Conservation (phyloP, 2,329 filamentous ascomycete genomes). For the Teratosphaeriaceae sp. region DNA sequence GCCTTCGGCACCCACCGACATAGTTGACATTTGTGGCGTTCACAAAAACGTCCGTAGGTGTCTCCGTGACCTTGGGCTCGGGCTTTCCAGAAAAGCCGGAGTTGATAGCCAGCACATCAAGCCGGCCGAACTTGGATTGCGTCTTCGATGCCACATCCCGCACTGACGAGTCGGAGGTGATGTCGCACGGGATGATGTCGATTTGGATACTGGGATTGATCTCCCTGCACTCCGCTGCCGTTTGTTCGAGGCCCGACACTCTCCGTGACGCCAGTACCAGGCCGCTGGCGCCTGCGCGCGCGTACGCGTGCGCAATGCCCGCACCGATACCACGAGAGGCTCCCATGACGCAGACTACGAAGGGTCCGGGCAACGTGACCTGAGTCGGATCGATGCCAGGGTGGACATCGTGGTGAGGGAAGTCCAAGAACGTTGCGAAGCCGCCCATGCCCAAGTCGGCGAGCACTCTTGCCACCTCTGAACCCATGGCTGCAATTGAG, state of each 20-base stretch:
- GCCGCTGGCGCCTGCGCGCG: conserved; percentile 27
- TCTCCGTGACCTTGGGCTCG: conserved; percentile 15
- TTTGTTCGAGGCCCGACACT: conserved; percentile 24
- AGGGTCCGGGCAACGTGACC: conserved; percentile 21
- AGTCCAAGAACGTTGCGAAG: no score
- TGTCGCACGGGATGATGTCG: conserved; percentile 23
- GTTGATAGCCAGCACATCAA: conserved; percentile 23
- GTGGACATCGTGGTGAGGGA: conserved; percentile 28
- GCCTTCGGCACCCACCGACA: no score
- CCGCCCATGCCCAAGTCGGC: no score
- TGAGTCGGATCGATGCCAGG: conserved; percentile 17
- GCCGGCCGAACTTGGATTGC: conserved; percentile 10
- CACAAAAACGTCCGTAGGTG: conserved; percentile 16
- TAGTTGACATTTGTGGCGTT: conserved; percentile 23
- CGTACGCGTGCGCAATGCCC: conserved; percentile 27
- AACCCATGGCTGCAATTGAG: no score
- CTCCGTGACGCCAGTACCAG: conserved; percentile 30
- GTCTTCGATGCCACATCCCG: conserved; percentile 12
- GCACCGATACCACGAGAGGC: conserved; percentile 32
- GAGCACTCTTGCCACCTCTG: no score
- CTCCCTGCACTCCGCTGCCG: conserved; percentile 20
- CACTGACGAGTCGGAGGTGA: conserved; percentile 16
- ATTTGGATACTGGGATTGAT: conserved; percentile 22
- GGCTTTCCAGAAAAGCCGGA: conserved; percentile 21
- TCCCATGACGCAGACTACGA: conserved; percentile 31